phyloP scores from a whole-genome alignment of 2,329 filamentous ascomycete genomes.

The Curvularia hawaiiensis region DNA sequence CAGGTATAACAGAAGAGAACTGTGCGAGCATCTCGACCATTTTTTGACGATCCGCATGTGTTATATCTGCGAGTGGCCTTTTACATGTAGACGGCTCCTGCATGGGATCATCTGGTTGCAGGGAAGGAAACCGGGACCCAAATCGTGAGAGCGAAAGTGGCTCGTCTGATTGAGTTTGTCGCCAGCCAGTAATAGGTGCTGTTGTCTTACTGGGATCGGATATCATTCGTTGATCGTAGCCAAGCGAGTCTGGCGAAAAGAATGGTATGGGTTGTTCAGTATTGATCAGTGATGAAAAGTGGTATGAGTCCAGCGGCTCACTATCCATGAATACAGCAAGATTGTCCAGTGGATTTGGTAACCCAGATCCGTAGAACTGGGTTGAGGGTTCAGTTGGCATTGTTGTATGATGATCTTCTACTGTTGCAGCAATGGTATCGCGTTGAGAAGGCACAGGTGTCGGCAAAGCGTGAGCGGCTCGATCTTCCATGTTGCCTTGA shows the following conservation, averaged over 20 bases:
- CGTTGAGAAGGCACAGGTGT: conserved; percentile 21
- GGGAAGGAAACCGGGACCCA: conserved; percentile 47
- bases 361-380: conserved; percentile 22
- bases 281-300: conserved; percentile 48
- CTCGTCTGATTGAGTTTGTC: conserved; percentile 33
- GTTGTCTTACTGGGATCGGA: conserved; percentile 15
- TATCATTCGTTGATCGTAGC: conserved; percentile 35
- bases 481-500: conserved; percentile 34
- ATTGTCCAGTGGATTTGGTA: conserved; percentile 45
- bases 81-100: conserved; percentile 16
- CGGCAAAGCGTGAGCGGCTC: conserved; percentile 15
- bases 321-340: conserved; percentile 48
- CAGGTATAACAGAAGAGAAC: conserved; percentile 64
- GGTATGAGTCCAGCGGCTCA: conserved; percentile 46
- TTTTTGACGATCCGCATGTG: conserved; percentile 40
- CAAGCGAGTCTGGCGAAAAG: conserved; percentile 49
- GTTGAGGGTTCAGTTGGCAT: conserved; percentile 6
- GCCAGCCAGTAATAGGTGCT: conserved; percentile 13
- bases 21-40: conserved; percentile 66
- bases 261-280: conserved; percentile 51
- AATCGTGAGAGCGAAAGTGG: conserved; percentile 45
- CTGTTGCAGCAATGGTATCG: conserved; percentile 16
- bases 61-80: conserved; percentile 43
- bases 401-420: conserved; percentile 21
- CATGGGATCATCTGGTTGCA: conserved; percentile 45